These are phyloP conservation scores for Lathyrus aphaca DNA, from an alignment of 306 rosid genomes.

Conservation along the genomic window DNA sequence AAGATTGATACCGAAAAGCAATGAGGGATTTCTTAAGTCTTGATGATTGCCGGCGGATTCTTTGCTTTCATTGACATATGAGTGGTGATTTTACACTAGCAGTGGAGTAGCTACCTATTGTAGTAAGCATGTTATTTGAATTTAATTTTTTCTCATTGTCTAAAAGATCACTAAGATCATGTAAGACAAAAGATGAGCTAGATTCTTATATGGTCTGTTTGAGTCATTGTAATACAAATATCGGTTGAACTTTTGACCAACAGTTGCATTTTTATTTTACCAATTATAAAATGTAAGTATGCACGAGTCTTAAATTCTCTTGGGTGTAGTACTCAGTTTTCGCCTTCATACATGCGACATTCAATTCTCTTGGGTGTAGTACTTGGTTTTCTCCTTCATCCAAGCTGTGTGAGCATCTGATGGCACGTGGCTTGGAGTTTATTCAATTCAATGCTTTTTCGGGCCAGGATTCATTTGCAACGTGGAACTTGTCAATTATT, in stretches of 20 bases:
- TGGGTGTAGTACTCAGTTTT: background rate
- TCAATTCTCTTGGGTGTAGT: constrained; percentile 7
- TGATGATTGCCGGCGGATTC: constrained; percentile 31
- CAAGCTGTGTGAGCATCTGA: background rate
- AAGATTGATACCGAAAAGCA: constrained; percentile 56
- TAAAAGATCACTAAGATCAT: constrained; percentile 17
- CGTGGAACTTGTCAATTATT: constrained; percentile 11
- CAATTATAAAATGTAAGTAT: constrained; percentile 35
- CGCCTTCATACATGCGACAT: background rate
- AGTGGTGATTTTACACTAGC: constrained; percentile 28
- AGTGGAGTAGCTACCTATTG: constrained; percentile 20
- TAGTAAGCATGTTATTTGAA: constrained; percentile 25
- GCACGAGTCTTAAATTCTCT: constrained; percentile 17
- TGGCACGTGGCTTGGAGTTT: background rate
- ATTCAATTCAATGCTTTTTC: background rate
- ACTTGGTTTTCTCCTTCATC: background rate
- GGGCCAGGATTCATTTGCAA: background rate
- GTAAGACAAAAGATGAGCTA: background rate
- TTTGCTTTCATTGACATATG: constrained; percentile 21
- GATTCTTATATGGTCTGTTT: constrained; percentile 17
- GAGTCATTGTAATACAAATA: constrained; percentile 31
- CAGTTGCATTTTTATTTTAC: constrained; percentile 12
- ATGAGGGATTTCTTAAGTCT: constrained; percentile 46
- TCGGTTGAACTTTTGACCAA: constrained; percentile 36
- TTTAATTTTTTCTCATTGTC: constrained; percentile 22